Conservation (phyloP, 2,329 filamentous ascomycete genomes). For the Claviceps purpurea region DNA sequence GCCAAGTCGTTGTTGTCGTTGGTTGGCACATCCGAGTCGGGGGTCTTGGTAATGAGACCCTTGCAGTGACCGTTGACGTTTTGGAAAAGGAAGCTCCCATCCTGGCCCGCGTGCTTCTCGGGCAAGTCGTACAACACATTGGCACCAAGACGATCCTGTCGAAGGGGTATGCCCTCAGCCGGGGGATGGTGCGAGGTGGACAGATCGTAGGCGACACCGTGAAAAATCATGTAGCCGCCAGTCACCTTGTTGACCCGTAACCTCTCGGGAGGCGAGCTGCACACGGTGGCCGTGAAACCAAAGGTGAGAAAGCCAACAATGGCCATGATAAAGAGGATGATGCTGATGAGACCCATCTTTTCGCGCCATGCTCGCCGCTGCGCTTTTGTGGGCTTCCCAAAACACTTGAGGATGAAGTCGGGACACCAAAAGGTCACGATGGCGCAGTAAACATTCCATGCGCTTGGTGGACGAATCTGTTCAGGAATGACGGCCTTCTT, state of each 20-base stretch:
- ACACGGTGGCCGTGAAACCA: conserved; percentile 84
- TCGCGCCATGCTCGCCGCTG: conserved; percentile 93
- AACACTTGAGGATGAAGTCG: conserved; percentile 69
- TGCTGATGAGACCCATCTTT: conserved; percentile 92
- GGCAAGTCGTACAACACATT: conserved; percentile 85
- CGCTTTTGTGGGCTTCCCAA: conserved; percentile 71
- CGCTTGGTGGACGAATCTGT: conserved; percentile 62
- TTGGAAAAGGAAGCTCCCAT: conserved; percentile 95
- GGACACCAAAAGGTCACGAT: conserved; percentile 92
- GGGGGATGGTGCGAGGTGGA: conserved; percentile 63
- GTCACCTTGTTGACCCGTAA: conserved; percentile 73
- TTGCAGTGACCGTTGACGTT: conserved; percentile 98
- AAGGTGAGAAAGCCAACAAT: conserved; percentile 94
- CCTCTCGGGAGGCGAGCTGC: conserved; percentile 56
- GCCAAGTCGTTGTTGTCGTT: conserved; percentile 61
- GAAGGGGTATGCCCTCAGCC: conserved; percentile 60
- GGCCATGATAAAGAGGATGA: conserved; percentile 77
- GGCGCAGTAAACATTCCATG: conserved; percentile 94
- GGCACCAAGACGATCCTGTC: conserved; percentile 34
- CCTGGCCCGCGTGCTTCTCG: conserved; percentile 70
- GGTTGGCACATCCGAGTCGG: conserved; percentile 65
- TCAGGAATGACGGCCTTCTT: conserved; percentile 43
- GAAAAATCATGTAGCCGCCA: conserved; percentile 85
- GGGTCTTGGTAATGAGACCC: conserved; percentile 61
- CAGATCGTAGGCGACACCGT: conserved; percentile 81